Evolutionary conservation across 164 flowering plant genomes (phyloP), one percentile per base, ranked within the genome.

Genomic region (Aristolochia californica): DNA sequence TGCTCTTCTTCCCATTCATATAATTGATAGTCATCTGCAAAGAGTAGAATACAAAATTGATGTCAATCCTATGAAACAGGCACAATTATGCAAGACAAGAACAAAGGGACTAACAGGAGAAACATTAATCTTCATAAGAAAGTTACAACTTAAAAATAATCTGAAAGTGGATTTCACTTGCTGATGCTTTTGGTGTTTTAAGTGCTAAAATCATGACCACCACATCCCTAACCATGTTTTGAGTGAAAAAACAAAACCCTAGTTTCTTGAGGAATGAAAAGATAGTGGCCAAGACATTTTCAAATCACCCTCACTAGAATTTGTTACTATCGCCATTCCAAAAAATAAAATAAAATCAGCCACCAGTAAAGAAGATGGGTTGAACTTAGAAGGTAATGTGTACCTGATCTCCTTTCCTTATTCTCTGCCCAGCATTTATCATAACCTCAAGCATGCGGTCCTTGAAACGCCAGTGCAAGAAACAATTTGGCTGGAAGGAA

Each of bases 391-490:
- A n/a, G n/a, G n/a, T n/a, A n/a, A n/a, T 34, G 40, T 2, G 40
- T 72, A 89, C 99, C 85, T 87, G 96, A 22, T 93, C 97, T 55
- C 97, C 99, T 64, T 79, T 87, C 61, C 51, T 79, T 23, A 93
- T 83, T 48, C 58, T 66, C 53, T 85, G 91, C 48, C 99, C 97
- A 66, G 97, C 97, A 81, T 93, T 89, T 77, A 81, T 80, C 97
- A 93, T 80, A 71, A 93, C 98, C 80, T 93, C 98, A 72, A 93
- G 87, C 98, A 93, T 89, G 51, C 97, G 91, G 62, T 93, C 98
- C 78, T 83, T 93, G 71, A 71, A 78, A 66, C 97, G 95, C 98
- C 98, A 93, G 66, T 93, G 95, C 50, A 93, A 75, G 69, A 93
- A 89, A 61, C 98, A 93, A 68, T 82, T 89, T 59, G 98, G 98